Evolutionary conservation across 2,329 filamentous ascomycete genomes (phyloP).

Genomic region (Sarocladium strictum): DNA sequence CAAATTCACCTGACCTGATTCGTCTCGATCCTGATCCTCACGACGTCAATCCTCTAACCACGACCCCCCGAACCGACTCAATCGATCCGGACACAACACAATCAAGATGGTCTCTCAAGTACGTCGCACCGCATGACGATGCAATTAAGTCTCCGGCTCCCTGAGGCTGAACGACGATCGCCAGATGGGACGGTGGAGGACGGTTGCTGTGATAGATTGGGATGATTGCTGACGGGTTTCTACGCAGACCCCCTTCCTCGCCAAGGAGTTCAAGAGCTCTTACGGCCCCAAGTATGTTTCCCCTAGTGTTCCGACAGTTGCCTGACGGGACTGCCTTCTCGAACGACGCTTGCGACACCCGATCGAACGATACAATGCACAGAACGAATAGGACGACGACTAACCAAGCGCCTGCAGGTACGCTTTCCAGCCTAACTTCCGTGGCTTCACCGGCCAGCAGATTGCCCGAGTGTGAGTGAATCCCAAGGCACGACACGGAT

Average conservation of each 20-base stretch:
- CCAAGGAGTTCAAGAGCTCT: slow-evolving; percentile 51
- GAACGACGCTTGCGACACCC: neutral
- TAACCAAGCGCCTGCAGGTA: slow-evolving; percentile 45
- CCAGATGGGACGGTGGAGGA: neutral
- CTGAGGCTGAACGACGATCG: neutral
- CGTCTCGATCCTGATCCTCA: neutral
- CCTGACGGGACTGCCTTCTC: neutral
- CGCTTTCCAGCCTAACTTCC: slow-evolving; percentile 49
- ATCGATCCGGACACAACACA: slow-evolving; percentile 17
- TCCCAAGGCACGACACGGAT: neutral
- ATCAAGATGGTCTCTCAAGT: slow-evolving; percentile 37
- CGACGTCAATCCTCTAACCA: slow-evolving; percentile 6
- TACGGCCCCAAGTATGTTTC: slow-evolving; percentile 60
- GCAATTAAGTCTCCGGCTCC: neutral
- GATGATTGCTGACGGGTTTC: slow-evolving; percentile 18
- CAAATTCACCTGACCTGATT: slow-evolving; percentile 1
- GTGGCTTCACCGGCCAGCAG: slow-evolving; percentile 45
- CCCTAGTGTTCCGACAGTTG: neutral
- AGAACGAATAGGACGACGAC: slow-evolving; percentile 12
- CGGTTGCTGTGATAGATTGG: too few species aligned
- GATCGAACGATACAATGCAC: neutral
- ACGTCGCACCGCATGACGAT: slow-evolving; percentile 16
- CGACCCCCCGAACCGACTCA: slow-evolving; percentile 11
- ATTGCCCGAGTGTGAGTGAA: slow-evolving; percentile 45
- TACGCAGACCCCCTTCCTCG: slow-evolving; percentile 39